These are phyloP conservation scores for Fusarium nisikadoi DNA, from an alignment of 2,329 filamentous ascomycete species.

Conservation along the genomic window DNA sequence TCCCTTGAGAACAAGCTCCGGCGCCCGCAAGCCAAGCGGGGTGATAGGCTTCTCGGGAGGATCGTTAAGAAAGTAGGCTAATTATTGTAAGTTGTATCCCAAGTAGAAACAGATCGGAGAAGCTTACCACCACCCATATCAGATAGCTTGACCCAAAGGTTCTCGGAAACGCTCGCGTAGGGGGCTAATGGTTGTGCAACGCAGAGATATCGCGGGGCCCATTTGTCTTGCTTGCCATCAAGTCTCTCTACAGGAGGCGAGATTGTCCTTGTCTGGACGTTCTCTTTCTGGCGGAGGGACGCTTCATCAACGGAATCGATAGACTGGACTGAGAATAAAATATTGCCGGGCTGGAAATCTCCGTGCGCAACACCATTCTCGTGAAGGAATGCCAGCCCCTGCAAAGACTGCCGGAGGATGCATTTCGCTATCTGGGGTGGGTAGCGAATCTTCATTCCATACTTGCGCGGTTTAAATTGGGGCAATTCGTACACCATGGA, in stretches of 20 bases:
- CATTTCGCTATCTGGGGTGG: slow-evolving; percentile 5
- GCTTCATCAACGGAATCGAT: neutral
- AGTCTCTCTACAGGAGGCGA: slow-evolving; percentile 4
- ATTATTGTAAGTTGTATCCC: neutral
- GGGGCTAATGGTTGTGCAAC: neutral
- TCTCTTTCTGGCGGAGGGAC: slow-evolving; percentile 1
- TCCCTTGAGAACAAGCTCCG: slow-evolving; percentile 11
- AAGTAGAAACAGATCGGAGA: neutral
- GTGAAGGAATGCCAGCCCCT: slow-evolving; percentile 4
- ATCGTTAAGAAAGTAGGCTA: slow-evolving; percentile 1
- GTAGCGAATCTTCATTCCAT: slow-evolving; percentile 6
- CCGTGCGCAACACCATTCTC: neutral
- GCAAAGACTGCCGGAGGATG: slow-evolving; percentile 19
- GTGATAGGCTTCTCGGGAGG: neutral
- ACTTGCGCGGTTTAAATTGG: slow-evolving; percentile 10
- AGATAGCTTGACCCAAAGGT: slow-evolving; percentile 3
- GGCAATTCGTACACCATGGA: slow-evolving; percentile 8
- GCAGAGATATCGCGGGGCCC: slow-evolving; percentile 16
- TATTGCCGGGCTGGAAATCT: slow-evolving; percentile 20
- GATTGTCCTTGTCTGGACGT: neutral
- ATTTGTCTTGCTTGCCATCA: slow-evolving; percentile 20
- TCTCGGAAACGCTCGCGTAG: neutral
- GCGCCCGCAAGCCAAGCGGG: slow-evolving; percentile 1
- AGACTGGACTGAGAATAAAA: neutral
- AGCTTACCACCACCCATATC: slow-evolving; percentile 21